A percentile compares a stretch with the other conserved stretches of the same genome.
These are phyloP conservation scores for Xylona heveae DNA, from an alignment of 495 filamentous ascomycete genomes.

Conservation along the genomic window DNA sequence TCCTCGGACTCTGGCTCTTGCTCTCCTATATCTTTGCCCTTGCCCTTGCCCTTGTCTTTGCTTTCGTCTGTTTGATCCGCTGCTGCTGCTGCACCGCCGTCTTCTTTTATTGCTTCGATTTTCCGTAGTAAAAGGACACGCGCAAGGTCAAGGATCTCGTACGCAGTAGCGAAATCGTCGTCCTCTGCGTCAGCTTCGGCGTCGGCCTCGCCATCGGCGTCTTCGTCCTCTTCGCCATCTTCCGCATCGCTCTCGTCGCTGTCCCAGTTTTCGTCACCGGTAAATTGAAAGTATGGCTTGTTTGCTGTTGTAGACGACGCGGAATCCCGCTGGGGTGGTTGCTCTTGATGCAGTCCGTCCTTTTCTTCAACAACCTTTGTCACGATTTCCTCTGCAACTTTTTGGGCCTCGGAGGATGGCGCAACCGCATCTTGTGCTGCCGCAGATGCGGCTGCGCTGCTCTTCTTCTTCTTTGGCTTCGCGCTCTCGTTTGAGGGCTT, in stretches of 20 bases:
- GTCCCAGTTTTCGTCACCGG: slow-evolving; percentile 83
- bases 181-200: slow-evolving; percentile 43
- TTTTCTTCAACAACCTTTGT: slow-evolving; percentile 20
- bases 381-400: slow-evolving; percentile 21
- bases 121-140: slow-evolving; percentile 54
- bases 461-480: slow-evolving; percentile 24
- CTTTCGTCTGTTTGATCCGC: no score
- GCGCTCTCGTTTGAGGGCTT: slow-evolving; percentile 13
- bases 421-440: slow-evolving; percentile 10
- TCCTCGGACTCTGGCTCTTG: slow-evolving; percentile 15
- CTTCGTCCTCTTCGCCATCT: slow-evolving; percentile 18
- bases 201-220: slow-evolving; percentile 18
- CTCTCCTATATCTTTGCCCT: slow-evolving; percentile 27
- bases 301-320: slow-evolving; percentile 19
- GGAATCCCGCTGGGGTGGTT: slow-evolving; percentile 17
- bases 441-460: slow-evolving; percentile 5
- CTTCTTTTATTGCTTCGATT: slow-evolving; percentile 28
- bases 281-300: slow-evolving; percentile 76
- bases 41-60: slow-evolving; percentile 26
- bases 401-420: slow-evolving; percentile 13
- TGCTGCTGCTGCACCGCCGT: no score
- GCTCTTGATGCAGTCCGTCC: slow-evolving; percentile 6
- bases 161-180: slow-evolving; percentile 77
- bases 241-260: slow-evolving; percentile 51
- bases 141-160: slow-evolving; percentile 78